Evolutionary conservation across 192 early-diverging fungal species (phyloP).

Genomic region (Coemansia reversa): DNA sequence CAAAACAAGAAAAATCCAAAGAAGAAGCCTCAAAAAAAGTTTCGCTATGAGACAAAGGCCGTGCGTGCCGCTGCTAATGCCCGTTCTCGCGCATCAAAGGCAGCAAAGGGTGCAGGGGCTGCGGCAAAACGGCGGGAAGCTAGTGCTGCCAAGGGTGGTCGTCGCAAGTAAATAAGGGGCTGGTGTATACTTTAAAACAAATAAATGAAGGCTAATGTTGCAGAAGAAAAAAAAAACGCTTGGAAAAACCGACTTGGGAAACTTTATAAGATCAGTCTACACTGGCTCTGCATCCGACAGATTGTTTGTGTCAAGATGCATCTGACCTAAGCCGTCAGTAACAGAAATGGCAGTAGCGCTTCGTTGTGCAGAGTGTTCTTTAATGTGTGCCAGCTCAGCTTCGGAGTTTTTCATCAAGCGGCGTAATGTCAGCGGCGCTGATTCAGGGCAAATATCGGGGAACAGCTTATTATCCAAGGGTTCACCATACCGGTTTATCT

Average conservation of each 20-base stretch:
- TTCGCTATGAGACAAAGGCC: conserved; percentile 53
- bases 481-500: conserved; percentile 32
- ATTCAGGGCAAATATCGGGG: conserved; percentile 32
- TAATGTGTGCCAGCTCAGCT: background rate
- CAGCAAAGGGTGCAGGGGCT: background rate
- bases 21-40: conserved; percentile 33
- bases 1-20: conserved; percentile 14
- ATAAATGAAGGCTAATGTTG: no score
- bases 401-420: conserved; percentile 17
- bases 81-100: conserved; percentile 1
- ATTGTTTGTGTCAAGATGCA: background rate
- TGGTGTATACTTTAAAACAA: no score
- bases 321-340: conserved; percentile 28
- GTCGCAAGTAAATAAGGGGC: no score
- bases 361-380: background rate
- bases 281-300: background rate
- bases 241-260: no score
- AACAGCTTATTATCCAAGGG: conserved; percentile 41
- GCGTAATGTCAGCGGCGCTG: conserved; percentile 16
- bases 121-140: background rate
- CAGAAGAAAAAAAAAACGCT: no score
- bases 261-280: background rate
- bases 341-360: conserved; percentile 15
- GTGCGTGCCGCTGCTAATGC: conserved; percentile 22
- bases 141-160: no score